Conservation (phyloP, 1,139 yeast genomes). For the Protomyces gravidus region DNA sequence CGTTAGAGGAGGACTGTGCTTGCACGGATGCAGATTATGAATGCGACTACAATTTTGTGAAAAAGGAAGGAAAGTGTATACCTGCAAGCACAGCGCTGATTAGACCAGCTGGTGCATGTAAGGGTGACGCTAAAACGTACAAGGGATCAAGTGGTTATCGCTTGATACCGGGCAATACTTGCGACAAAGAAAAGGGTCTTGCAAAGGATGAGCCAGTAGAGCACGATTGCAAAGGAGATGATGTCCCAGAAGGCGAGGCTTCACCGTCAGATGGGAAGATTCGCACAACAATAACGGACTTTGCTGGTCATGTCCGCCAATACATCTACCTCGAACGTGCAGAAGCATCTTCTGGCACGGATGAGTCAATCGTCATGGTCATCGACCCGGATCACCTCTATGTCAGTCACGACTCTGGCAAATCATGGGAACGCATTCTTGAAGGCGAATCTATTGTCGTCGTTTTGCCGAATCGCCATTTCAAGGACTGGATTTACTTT, state of each 20-base stretch:
- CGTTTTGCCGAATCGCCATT: slow-evolving; percentile 57
- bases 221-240: slow-evolving; percentile 31
- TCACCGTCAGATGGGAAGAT: slow-evolving; percentile 35
- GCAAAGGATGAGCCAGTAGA: slow-evolving; percentile 35
- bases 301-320: slow-evolving; percentile 48
- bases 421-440: slow-evolving; percentile 50
- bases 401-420: slow-evolving; percentile 78
- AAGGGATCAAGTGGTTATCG: slow-evolving; percentile 40
- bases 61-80: slow-evolving; percentile 51
- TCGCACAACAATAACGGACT: slow-evolving; percentile 37
- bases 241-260: slow-evolving; percentile 4
- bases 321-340: slow-evolving; percentile 55
- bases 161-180: slow-evolving; percentile 52
- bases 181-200: slow-evolving; percentile 38
- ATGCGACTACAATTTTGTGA: slow-evolving; percentile 44
- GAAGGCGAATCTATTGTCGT: slow-evolving; percentile 51
- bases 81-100: slow-evolving; percentile 44
- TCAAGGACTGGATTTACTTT: slow-evolving; percentile 61
- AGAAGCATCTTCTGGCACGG: slow-evolving; percentile 44
- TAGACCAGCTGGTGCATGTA: slow-evolving; percentile 32
- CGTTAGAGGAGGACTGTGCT: slow-evolving; percentile 56
- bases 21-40: slow-evolving; percentile 69
- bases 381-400: slow-evolving; percentile 53
- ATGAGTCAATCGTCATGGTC: slow-evolving; percentile 68
- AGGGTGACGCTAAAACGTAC: slow-evolving; percentile 41